phyloP scores from a whole-genome alignment of 139 green algal species.

The Zygnema cylindricum region DNA sequence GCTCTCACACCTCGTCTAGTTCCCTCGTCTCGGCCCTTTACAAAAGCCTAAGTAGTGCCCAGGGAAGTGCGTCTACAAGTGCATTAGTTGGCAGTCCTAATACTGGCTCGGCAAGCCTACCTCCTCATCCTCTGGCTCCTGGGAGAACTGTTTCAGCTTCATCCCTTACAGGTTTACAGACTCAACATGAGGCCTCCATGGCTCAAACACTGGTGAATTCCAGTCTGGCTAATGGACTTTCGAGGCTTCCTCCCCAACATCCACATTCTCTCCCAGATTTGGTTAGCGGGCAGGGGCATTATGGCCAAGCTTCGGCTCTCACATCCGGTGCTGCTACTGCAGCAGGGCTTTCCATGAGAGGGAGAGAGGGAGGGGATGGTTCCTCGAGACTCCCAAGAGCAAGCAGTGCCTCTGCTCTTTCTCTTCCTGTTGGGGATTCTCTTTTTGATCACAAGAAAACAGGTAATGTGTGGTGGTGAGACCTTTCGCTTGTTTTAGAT shows the following conservation, averaged over 20 bases:
- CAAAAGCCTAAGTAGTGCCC: neutral
- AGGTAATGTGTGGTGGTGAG: too few species aligned
- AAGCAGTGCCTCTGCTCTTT: neutral
- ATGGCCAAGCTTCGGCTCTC: constrained; percentile 15
- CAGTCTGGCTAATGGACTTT: neutral
- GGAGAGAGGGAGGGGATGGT: neutral
- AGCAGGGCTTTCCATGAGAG: neutral
- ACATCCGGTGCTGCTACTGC: constrained; percentile 62
- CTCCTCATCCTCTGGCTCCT: neutral
- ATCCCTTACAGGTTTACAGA: neutral
- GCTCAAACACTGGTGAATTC: neutral
- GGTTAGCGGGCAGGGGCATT: neutral
- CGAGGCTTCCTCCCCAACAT: neutral
- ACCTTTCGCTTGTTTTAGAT: too few species aligned
- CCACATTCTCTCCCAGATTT: neutral
- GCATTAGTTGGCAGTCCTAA: neutral
- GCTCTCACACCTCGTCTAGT: neutral
- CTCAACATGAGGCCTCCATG: neutral
- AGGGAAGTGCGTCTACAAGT: neutral
- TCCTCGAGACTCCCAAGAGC: neutral
- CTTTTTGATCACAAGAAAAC: neutral
- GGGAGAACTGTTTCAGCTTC: neutral
- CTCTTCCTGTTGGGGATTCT: neutral
- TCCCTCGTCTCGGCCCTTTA: neutral
- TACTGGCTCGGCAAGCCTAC: neutral